Percentiles rank a stretch among this genome's conserved stretches.
Evolutionary conservation across 1,284 basidiomycete species (phyloP).

Genomic region (Fomes fomentarius): DNA sequence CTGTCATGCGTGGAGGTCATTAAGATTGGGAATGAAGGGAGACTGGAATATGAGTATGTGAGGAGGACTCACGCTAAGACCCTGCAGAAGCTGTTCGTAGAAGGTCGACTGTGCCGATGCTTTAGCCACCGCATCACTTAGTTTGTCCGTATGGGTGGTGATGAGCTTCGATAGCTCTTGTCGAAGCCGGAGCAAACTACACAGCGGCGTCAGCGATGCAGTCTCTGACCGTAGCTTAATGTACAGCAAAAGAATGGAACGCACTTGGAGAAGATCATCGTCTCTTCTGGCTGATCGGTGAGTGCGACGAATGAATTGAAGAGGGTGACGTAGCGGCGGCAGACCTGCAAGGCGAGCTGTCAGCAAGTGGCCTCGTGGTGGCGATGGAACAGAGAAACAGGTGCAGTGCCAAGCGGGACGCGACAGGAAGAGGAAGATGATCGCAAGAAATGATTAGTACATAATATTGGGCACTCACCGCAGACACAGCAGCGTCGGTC

Average conservation of each 20-base stretch:
- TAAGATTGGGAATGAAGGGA: background rate
- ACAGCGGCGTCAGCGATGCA: background rate
- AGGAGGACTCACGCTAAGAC: slow-evolving; percentile 65
- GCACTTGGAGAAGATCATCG: slow-evolving; percentile 93
- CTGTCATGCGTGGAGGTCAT: too few species aligned
- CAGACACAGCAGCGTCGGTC: slow-evolving; percentile 69
- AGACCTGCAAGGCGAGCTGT: slow-evolving; percentile 40
- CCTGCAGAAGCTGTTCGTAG: slow-evolving; percentile 79
- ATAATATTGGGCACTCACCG: slow-evolving; percentile 45
- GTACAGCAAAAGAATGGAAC: slow-evolving; percentile 21
- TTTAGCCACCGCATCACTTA: slow-evolving; percentile 62
- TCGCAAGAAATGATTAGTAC: too few species aligned
- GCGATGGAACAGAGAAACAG: too few species aligned
- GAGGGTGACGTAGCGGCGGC: slow-evolving; percentile 72
- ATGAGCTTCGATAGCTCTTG: slow-evolving; percentile 86
- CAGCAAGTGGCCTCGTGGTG: background rate
- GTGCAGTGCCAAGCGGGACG: too few species aligned
- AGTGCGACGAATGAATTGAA: slow-evolving; percentile 83
- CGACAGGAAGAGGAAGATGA: background rate
- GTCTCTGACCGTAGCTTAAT: slow-evolving; percentile 1
- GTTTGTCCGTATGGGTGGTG: slow-evolving; percentile 68
- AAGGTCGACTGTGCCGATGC: slow-evolving; percentile 73
- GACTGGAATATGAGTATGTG: background rate
- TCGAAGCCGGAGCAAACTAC: slow-evolving; percentile 82
- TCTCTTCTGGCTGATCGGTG: slow-evolving; percentile 85